phyloP scores from a whole-genome alignment of 257 asterid genomes.

The Nicotiana knightiana region DNA sequence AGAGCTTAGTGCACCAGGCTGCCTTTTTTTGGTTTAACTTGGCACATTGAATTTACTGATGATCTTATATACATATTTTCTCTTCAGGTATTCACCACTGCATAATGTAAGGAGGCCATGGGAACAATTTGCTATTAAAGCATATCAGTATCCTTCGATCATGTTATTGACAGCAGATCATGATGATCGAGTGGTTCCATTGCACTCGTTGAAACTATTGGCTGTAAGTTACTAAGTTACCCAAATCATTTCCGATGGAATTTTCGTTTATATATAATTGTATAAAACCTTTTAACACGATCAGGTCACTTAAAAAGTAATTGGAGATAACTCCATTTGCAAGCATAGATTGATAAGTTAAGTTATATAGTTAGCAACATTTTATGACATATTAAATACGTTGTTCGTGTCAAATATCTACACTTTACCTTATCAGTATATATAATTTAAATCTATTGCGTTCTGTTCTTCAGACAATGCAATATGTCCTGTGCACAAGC shows the following conservation, averaged over 20 bases:
- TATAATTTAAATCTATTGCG: not conserved
- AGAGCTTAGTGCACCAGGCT: too few species aligned
- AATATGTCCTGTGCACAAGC: conserved; percentile 64
- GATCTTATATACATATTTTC: not conserved
- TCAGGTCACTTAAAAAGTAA: too few species aligned
- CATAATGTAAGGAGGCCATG: conserved; percentile 93
- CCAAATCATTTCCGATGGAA: not conserved
- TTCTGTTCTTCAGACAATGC: conserved; percentile 59
- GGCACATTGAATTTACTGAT: not conserved
- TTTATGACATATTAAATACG: too few species aligned
- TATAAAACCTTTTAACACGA: too few species aligned
- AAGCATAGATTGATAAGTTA: too few species aligned
- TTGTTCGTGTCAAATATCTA: too few species aligned
- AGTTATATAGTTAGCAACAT: not conserved
- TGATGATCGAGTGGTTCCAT: conserved; percentile 96
- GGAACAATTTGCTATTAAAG: conserved; percentile 45
- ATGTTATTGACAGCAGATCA: conserved; percentile 97
- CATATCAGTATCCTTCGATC: conserved; percentile 70
- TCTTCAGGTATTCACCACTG: conserved; percentile 75
- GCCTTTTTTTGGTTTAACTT: too few species aligned
- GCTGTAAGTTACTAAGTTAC: conserved; percentile 47
- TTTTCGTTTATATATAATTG: too few species aligned
- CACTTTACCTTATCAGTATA: not conserved
- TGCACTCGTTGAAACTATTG: conserved; percentile 80
- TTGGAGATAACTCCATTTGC: too few species aligned